Evolutionary conservation across 78 protist genomes (phyloP).

Genomic region (Pigoraptor vietnamica): DNA sequence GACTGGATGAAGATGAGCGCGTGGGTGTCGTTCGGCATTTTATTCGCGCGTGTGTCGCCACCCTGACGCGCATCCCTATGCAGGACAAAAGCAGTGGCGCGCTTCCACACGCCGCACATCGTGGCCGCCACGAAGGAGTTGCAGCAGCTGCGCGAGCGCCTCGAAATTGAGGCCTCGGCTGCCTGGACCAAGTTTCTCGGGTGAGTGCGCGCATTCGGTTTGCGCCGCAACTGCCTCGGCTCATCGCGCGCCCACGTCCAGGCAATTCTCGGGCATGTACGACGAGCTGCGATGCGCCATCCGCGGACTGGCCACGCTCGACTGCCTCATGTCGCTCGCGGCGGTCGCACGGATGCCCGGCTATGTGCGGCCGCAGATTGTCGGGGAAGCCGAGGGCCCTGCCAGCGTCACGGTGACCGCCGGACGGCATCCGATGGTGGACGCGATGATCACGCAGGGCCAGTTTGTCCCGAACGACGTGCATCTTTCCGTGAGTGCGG

Average conservation of each 20-base stretch:
- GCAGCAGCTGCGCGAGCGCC: neutral
- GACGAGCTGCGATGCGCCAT: neutral
- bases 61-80: neutral
- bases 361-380: neutral
- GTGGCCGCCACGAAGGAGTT: neutral
- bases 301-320: neutral
- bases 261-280: neutral
- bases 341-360: neutral
- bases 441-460: neutral
- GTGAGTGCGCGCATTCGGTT: neutral
- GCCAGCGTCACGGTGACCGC: neutral
- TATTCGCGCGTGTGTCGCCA: neutral
- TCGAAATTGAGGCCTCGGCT: neutral
- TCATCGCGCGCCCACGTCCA: neutral
- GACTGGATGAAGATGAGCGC: constrained; percentile 11
- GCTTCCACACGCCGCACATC: constrained; percentile 5
- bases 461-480: constrained; percentile 11
- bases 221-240: neutral
- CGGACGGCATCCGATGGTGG: constrained; percentile 5
- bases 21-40: neutral
- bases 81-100: neutral
- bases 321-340: neutral
- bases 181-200: neutral
- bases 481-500: neutral
- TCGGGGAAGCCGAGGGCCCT: neutral